Base-by-base conservation (phyloP, 78 protist genomes). In the Speleostelium caveatum region DNA sequence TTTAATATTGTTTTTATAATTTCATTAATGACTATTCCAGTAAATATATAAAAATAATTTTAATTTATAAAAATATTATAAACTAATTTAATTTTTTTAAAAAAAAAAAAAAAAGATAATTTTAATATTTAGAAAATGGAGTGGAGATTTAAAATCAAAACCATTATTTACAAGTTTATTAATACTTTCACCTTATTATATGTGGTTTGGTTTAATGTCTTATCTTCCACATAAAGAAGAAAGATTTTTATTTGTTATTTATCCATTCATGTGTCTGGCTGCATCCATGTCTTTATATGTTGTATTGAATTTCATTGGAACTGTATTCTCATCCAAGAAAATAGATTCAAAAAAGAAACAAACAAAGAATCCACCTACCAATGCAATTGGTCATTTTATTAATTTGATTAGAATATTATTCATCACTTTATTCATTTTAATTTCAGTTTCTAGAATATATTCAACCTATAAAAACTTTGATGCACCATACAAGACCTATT, bases 161-260 rank as follows among this genome's bases (percentile, higher is more conserved):
- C 24, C 86, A 17, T 36, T 30, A 32, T 5, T 61, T 49, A 33
- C 39, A 60, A 41, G 12, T 14, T 22, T 42, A 7, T n/a, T 22
- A 10, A 28, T 49, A 1, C 2, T 83, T 5, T 68, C 73, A 33
- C 94, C 94, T n/a, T 88, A 39, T 56, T 74, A 75, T 38, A 63
- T 88, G 10, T 93, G 95, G 96, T 58, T 96, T 51, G 80, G 62
- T 26, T 72, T 96, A 56, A 83, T 95, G 93, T 30, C 85, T 1
- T 60, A 74, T 22, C 72, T 75, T 16, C 94, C 97, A 53, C 97
- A 96, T 83, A 96, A 96, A 88, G 97, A 96, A 33, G 97, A 96
- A 74, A 68, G 96, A 45, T 96, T 96, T 75, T 30, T 96, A 14
- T 96, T 65, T 60, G 72, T 74, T 1, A 30, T 86, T 19, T 96